Percentiles rank a stretch among this genome's conserved stretches.
These are phyloP conservation scores for Malassezia caprae DNA, from an alignment of 1,284 basidiomycete species.

Conservation along the genomic window DNA sequence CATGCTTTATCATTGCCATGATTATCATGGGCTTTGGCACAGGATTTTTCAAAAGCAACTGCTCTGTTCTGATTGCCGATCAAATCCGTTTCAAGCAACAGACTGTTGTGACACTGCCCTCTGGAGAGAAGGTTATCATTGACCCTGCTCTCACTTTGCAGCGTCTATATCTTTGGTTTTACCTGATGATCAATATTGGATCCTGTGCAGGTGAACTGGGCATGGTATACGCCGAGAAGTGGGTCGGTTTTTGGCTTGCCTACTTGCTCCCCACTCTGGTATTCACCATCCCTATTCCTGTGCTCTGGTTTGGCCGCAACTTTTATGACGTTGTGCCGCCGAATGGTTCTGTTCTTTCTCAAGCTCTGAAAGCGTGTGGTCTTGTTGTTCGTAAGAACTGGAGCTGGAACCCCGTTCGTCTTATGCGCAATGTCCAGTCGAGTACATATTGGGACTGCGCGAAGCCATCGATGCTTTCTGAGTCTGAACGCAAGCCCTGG, in stretches of 20 bases:
- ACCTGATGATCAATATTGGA: constrained; percentile 47
- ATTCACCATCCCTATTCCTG: constrained; percentile 55
- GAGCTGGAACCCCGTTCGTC: constrained; percentile 46
- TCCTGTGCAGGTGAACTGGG: constrained; percentile 48
- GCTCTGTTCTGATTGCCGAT: constrained; percentile 51
- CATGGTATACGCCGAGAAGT: constrained; percentile 49
- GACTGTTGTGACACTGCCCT: constrained; percentile 49
- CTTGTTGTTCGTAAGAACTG: constrained; percentile 45
- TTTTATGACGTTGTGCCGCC: constrained; percentile 63
- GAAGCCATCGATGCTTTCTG: constrained; percentile 55
- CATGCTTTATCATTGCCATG: constrained; percentile 54
- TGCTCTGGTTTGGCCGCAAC: constrained; percentile 61
- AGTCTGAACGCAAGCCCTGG: constrained; percentile 46
- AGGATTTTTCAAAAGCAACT: constrained; percentile 63
- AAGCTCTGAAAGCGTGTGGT: constrained; percentile 45
- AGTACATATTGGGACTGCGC: constrained; percentile 68
- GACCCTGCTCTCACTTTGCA: constrained; percentile 62
- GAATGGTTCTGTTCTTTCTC: constrained; percentile 66
- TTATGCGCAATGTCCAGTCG: constrained; percentile 49
- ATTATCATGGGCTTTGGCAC: constrained; percentile 53
- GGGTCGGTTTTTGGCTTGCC: constrained; percentile 50
- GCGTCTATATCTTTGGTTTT: constrained; percentile 45
- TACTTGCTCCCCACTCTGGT: constrained; percentile 52
- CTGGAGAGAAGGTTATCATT: constrained; percentile 68
- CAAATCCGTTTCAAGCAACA: constrained; percentile 37